A percentile compares a stretch with the other conserved stretches of the same genome.
Evolutionary conservation across 208 protist species (phyloP).

Genomic region (Borovskyia barvae): DNA sequence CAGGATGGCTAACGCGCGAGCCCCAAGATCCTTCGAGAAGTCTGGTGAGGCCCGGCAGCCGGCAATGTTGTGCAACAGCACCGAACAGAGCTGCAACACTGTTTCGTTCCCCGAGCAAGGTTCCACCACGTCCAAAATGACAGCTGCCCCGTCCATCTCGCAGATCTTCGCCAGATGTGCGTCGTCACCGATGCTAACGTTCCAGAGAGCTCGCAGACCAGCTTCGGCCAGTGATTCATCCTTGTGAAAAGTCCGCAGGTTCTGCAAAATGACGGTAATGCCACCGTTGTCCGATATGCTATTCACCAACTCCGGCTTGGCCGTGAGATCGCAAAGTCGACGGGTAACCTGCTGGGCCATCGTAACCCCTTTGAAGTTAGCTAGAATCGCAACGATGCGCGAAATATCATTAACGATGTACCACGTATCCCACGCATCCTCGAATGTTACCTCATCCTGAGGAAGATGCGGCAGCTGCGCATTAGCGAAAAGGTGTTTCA

Average conservation of each 20-base stretch:
- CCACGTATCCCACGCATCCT: constrained; percentile 91
- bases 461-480: constrained; percentile 68
- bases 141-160: constrained; percentile 38
- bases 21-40: constrained; percentile 38
- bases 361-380: constrained; percentile 67
- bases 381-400: constrained; percentile 68
- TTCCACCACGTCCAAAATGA: constrained; percentile 63
- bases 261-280: constrained; percentile 58
- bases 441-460: constrained; percentile 45
- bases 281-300: constrained; percentile 54
- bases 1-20: constrained; percentile 42
- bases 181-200: constrained; percentile 67
- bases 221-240: constrained; percentile 51
- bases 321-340: constrained; percentile 69
- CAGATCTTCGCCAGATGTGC: constrained; percentile 38
- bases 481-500: constrained; percentile 91
- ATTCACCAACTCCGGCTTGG: constrained; percentile 38
- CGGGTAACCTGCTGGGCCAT: constrained; percentile 59
- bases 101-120: constrained; percentile 51
- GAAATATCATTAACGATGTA: constrained; percentile 73
- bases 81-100: constrained; percentile 63
- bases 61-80: constrained; percentile 81
- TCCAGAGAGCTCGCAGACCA: constrained; percentile 81
- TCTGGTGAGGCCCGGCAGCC: constrained; percentile 25
- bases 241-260: constrained; percentile 48